phyloP scores from a whole-genome alignment of 345 rosid species.

The Arabis hirsuta region DNA sequence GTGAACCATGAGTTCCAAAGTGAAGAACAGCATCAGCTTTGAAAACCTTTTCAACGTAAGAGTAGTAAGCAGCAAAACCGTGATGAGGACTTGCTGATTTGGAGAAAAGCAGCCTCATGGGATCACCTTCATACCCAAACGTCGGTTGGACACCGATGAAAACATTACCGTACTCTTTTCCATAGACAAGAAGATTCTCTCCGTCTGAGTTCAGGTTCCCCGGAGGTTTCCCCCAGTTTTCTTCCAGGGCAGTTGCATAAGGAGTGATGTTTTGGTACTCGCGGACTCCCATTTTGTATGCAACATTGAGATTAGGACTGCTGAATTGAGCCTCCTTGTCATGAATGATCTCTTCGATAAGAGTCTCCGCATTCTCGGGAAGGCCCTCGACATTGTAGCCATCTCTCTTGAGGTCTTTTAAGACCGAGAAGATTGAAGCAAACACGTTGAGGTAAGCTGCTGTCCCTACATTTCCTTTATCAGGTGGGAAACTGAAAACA shows the following conservation, averaged over 20 bases:
- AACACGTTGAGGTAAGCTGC: slow-evolving; percentile 97
- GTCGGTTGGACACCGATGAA: slow-evolving; percentile 99
- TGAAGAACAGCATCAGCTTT: slow-evolving; percentile 97
- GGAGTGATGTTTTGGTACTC: slow-evolving; percentile 88
- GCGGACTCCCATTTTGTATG: slow-evolving; percentile 89
- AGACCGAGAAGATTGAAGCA: slow-evolving; percentile 89
- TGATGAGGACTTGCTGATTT: slow-evolving; percentile 98
- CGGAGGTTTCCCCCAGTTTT: slow-evolving; percentile 99
- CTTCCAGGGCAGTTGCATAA: slow-evolving; percentile 83
- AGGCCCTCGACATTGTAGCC: slow-evolving; percentile 93
- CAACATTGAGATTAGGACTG: slow-evolving; percentile 90
- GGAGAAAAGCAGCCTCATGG: slow-evolving; percentile 95
- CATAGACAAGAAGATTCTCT: slow-evolving; percentile 88
- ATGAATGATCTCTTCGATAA: slow-evolving; percentile 87
- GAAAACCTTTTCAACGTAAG: slow-evolving; percentile 93
- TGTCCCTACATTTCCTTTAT: slow-evolving; percentile 94
- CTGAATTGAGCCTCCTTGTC: slow-evolving; percentile 99
- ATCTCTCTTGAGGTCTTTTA: slow-evolving; percentile 76
- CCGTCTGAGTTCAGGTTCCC: slow-evolving; percentile 97
- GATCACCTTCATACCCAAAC: slow-evolving; percentile 99
- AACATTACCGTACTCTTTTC: slow-evolving; percentile 88
- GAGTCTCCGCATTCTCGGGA: slow-evolving; percentile 90
- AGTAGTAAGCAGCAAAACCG: slow-evolving; percentile 96
- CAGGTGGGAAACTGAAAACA: slow-evolving; percentile 99
- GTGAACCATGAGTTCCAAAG: slow-evolving; percentile 98